phyloP scores from a whole-genome alignment of 768 basidiomycete genomes.

The Kwoniella sp. region DNA sequence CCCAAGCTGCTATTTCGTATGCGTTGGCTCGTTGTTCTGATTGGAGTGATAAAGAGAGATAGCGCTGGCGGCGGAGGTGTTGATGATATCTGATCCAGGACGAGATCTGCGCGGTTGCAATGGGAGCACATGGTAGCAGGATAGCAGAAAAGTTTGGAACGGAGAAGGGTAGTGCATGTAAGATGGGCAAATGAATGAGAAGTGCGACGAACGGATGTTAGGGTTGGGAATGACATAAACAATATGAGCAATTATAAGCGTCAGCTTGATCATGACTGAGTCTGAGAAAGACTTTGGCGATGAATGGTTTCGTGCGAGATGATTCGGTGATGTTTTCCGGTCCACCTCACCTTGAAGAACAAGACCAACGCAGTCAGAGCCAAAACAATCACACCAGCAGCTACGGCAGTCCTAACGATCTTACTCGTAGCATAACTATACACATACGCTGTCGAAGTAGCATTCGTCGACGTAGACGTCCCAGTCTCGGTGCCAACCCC shows the following conservation, averaged over 20 bases:
- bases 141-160: too few species aligned
- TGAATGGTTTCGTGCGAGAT: too few species aligned
- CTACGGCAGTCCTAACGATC: conserved; percentile 46
- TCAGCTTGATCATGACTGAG: too few species aligned
- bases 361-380: conserved; percentile 37
- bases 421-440: conserved; percentile 39
- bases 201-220: too few species aligned
- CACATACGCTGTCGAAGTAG: conserved; percentile 18
- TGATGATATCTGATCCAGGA: conserved; percentile 41
- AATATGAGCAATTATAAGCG: too few species aligned
- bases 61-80: conserved; percentile 32
- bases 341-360: conserved; percentile 42
- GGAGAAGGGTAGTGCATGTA: too few species aligned
- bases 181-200: too few species aligned
- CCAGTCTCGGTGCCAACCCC: too few species aligned
- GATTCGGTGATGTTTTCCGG: too few species aligned
- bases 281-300: too few species aligned
- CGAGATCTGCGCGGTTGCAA: conserved; percentile 39
- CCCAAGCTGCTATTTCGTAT: conserved; percentile 50
- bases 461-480: not conserved
- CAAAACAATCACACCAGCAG: conserved; percentile 46
- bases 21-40: conserved; percentile 41
- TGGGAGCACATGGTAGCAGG: too few species aligned
- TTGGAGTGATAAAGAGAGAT: conserved; percentile 24
- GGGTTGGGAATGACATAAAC: too few species aligned